A percentile compares a stretch with the other conserved stretches of the same genome.
These are phyloP conservation scores for Clitopilus hobsonii DNA, from an alignment of 768 basidiomycete genomes.

Conservation along the genomic window DNA sequence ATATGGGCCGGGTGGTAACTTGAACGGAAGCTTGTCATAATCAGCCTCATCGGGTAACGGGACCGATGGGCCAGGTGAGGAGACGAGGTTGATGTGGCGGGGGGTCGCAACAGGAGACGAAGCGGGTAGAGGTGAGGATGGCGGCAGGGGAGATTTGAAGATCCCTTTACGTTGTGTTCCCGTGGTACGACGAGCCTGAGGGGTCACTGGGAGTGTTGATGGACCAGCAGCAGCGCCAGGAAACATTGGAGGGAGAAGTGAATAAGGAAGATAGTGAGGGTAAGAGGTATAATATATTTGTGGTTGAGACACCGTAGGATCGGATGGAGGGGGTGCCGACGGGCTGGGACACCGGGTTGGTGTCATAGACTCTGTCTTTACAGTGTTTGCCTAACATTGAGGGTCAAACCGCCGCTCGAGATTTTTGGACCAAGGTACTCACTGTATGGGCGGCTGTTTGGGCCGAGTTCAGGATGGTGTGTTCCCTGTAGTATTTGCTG, in stretches of 20 bases:
- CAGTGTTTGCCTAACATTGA: constrained; percentile 25
- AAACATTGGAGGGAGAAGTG: constrained; percentile 21
- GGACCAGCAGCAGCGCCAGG: constrained; percentile 26
- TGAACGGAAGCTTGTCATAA: constrained; percentile 66
- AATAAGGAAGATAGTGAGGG: constrained; percentile 31
- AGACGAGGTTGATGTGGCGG: constrained; percentile 66
- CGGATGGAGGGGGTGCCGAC: constrained; percentile 18
- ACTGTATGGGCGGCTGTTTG: constrained; percentile 11
- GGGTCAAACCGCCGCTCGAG: too few species aligned
- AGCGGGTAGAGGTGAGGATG: constrained; percentile 54
- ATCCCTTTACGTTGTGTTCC: constrained; percentile 22
- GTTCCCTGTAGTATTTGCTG: constrained; percentile 58
- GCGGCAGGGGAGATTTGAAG: constrained; percentile 44
- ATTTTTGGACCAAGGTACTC: constrained; percentile 22
- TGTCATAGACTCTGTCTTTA: constrained; percentile 42
- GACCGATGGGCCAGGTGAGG: constrained; percentile 78
- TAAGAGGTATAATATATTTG: constrained; percentile 27
- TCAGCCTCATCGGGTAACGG: constrained; percentile 61
- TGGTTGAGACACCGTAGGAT: constrained; percentile 16
- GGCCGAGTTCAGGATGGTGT: constrained; percentile 30
- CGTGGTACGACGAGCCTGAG: constrained; percentile 38
- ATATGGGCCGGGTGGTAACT: constrained; percentile 82
- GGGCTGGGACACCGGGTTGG: constrained; percentile 30
- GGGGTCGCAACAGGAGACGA: constrained; percentile 67
- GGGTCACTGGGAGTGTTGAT: constrained; percentile 43